A percentile compares a stretch with the other conserved stretches of the same genome.
Conservation (phyloP, 2,329 filamentous ascomycete genomes). For the Microdochium nivale region DNA sequence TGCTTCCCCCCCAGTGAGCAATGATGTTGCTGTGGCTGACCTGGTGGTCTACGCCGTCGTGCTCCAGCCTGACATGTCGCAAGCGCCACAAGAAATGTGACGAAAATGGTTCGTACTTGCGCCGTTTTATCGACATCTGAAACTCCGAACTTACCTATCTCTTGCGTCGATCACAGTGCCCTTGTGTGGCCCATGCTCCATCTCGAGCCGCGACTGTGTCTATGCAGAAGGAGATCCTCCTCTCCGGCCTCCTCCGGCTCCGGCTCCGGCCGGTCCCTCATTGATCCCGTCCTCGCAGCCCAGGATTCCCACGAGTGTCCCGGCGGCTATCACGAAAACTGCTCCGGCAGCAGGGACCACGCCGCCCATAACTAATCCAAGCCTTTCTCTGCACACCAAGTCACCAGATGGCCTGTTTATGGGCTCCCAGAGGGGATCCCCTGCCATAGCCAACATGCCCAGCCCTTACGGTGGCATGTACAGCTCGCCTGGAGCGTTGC, state of each 20-base stretch:
- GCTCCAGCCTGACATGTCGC: constrained; percentile 7
- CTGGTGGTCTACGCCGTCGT: not conserved
- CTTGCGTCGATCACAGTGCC: constrained; percentile 4
- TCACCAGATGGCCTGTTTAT: not conserved
- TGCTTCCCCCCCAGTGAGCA: constrained; percentile 1
- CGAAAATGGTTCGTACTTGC: constrained; percentile 7
- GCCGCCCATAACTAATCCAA: not conserved
- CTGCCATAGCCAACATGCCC: not conserved
- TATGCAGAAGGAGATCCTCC: constrained; percentile 5
- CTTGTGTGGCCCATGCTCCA: constrained; percentile 10
- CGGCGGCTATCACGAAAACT: not conserved
- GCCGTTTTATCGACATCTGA: not conserved
- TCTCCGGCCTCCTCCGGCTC: not conserved
- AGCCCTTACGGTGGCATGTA: not conserved
- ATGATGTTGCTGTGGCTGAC: too few species aligned
- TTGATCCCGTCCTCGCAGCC: not conserved
- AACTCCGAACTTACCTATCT: not conserved
- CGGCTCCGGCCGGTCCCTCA: not conserved
- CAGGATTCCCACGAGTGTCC: not conserved
- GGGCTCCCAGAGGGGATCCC: not conserved
- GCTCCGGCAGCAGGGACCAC: not conserved
- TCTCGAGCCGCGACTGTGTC: constrained; percentile 10
- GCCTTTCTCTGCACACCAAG: not conserved
- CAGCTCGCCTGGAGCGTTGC: not conserved
- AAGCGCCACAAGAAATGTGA: constrained; percentile 13